These are phyloP conservation scores for Cladosporium sp. DNA, from an alignment of 2,329 filamentous ascomycete genomes.

Conservation along the genomic window DNA sequence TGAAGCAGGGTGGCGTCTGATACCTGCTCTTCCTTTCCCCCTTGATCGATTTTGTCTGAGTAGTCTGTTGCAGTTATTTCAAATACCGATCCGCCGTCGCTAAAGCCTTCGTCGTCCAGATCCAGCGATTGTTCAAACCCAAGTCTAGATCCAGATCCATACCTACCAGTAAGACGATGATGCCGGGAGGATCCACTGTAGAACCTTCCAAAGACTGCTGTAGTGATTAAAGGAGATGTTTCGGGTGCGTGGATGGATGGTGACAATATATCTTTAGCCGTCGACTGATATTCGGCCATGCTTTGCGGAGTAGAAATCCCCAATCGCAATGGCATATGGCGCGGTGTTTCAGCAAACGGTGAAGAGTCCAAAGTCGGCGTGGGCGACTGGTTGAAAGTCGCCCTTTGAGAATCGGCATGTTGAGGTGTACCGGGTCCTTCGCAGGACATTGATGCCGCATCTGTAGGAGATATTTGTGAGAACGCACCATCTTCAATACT, in stretches of 20 bases:
- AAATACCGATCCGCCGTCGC: not conserved
- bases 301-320: not conserved
- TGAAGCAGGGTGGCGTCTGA: not conserved
- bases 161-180: conserved; percentile 54
- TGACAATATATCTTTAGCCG: not conserved
- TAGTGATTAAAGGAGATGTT: conserved; percentile 10
- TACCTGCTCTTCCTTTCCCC: not conserved
- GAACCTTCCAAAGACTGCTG: conserved; percentile 12
- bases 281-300: not conserved
- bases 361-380: conserved; percentile 40
- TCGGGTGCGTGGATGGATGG: conserved; percentile 15
- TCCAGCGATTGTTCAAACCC: conserved; percentile 16
- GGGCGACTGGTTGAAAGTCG: conserved; percentile 38
- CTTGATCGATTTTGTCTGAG: not conserved
- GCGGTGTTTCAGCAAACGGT: conserved; percentile 45
- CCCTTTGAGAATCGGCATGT: conserved; percentile 11
- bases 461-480: conserved; percentile 28
- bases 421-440: conserved; percentile 16
- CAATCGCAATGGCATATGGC: conserved; percentile 37
- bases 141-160: conserved; percentile 41
- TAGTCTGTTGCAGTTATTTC: not conserved
- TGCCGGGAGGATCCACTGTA: conserved; percentile 39
- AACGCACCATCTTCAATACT: conserved; percentile 99
- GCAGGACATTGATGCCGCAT: not conserved
- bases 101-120: conserved; percentile 21